These are phyloP conservation scores for Sarcodon aspratus DNA, from an alignment of 768 basidiomycete genomes.

Conservation along the genomic window DNA sequence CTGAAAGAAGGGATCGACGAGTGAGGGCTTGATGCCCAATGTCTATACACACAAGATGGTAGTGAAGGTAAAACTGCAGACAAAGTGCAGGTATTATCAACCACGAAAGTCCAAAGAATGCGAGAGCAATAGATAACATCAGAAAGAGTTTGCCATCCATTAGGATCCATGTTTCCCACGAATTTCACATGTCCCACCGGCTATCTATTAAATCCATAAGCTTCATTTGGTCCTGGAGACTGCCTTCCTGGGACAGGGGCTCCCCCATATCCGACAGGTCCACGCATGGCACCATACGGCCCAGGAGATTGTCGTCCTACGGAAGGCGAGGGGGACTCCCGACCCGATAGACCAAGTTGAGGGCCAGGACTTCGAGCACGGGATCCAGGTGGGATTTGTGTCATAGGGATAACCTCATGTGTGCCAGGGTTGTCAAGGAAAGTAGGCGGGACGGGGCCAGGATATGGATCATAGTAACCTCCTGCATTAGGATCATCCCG, in stretches of 20 bases:
- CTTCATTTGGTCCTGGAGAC: constrained; percentile 7
- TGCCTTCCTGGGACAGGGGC: constrained; percentile 1
- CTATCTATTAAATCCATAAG: not conserved
- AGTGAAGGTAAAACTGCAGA: no score
- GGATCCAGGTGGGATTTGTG: constrained; percentile 27
- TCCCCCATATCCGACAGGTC: not conserved
- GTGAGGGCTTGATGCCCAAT: no score
- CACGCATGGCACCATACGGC: constrained; percentile 14
- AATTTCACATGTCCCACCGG: no score
- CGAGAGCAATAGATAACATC: no score
- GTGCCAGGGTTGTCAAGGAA: constrained; percentile 31
- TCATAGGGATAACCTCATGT: constrained; percentile 66
- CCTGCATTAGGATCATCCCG: constrained; percentile 49
- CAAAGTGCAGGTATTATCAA: no score
- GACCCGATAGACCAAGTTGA: constrained; percentile 5
- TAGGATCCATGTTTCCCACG: no score
- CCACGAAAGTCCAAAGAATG: no score
- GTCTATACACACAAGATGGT: no score
- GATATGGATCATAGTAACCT: constrained; percentile 73
- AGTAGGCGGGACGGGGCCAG: constrained; percentile 60
- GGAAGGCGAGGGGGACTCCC: not conserved
- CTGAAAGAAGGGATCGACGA: no score
- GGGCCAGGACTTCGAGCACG: constrained; percentile 17
- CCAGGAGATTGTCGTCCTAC: constrained; percentile 23
- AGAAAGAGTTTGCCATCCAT: no score